Base-by-base conservation (phyloP, 75 land plant genomes). In the Cryptomeria japonica region DNA sequence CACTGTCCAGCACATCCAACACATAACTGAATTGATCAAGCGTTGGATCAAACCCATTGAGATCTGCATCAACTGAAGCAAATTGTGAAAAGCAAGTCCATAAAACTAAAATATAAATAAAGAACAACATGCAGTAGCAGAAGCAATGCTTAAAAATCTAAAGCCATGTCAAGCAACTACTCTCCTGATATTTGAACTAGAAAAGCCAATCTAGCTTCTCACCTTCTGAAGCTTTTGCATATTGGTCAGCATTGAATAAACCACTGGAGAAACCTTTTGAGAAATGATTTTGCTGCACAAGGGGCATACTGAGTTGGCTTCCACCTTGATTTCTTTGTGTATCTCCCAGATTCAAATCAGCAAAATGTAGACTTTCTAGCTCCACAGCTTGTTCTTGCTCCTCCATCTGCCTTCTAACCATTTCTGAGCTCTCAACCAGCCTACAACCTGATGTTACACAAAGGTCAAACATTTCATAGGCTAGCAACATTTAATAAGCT, bases 371-470 rank as follows among this genome's bases (percentile, higher is more conserved):
- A 47, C 90, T 92, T 90, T 97, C 94, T 34, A 93, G 87, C 61
- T 94, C 97, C 41, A 93, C 64, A 15, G 83, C 89, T n/a, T 83
- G 91, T 51, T 92, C 92, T 31, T 90, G 94, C 73, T 95, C 95
- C 84, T 94, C 96, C 83, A 90, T 83, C 79, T 91, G 93, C 89
- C 88, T 91, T 72, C 92, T 90, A 25, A 92, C 18, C 46, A 91
- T 72, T 86, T 91, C 90, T 13, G 96, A 80, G 77, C 88, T 84
- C 58, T 93, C 90, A 79, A 64, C 87, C 51, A 86, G 87, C 89
- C 94, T 90, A 39, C 89, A 88, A 68, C 70, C 94, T 92, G 87
- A 38, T 46, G 39, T 37, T 14, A 68, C 61, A 49, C 38, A 84
- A 84, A 6, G 47, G 28, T 34, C 46, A 39, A 79, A 78, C 36